Percentiles rank a stretch among this genome's conserved stretches.
These are phyloP conservation scores for Aristolochia fimbriata DNA, from an alignment of 164 flowering plant genomes.

Conservation along the genomic window DNA sequence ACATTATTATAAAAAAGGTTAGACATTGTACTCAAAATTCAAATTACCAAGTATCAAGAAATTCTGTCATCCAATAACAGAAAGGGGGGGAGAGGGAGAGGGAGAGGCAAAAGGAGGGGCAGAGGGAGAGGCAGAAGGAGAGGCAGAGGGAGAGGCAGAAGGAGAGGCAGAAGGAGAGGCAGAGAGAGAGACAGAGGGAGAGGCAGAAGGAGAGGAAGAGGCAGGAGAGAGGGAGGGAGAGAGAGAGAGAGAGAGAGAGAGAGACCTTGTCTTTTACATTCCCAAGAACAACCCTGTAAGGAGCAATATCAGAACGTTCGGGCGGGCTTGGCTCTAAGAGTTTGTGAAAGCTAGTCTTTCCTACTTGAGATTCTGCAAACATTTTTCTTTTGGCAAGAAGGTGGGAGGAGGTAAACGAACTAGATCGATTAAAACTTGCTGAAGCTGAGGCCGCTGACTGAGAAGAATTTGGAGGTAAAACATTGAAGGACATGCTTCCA, in stretches of 20 bases:
- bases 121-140: slow-evolving; percentile 9
- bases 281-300: slow-evolving; percentile 81
- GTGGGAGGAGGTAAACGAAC: slow-evolving; percentile 42
- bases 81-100: not conserved
- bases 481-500: slow-evolving; percentile 5
- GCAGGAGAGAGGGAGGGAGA: too few species aligned
- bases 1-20: slow-evolving; percentile 5
- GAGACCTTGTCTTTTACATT: slow-evolving; percentile 77
- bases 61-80: not conserved
- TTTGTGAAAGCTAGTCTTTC: slow-evolving; percentile 82
- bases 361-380: slow-evolving; percentile 65
- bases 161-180: too few species aligned
- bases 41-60: not conserved
- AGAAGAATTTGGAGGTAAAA: slow-evolving; percentile 17
- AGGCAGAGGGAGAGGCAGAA: not conserved
- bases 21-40: not conserved
- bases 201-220: not conserved
- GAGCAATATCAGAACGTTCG: slow-evolving; percentile 71
- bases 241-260: not conserved
- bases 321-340: slow-evolving; percentile 81
- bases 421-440: slow-evolving; percentile 19
- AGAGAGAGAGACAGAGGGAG: slow-evolving; percentile 22
- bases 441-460: slow-evolving; percentile 17
- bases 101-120: slow-evolving; percentile 2
- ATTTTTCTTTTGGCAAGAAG: slow-evolving; percentile 62